These are phyloP conservation scores for Diaporthe sp. DNA, from an alignment of 2,329 filamentous ascomycete species.

Conservation along the genomic window DNA sequence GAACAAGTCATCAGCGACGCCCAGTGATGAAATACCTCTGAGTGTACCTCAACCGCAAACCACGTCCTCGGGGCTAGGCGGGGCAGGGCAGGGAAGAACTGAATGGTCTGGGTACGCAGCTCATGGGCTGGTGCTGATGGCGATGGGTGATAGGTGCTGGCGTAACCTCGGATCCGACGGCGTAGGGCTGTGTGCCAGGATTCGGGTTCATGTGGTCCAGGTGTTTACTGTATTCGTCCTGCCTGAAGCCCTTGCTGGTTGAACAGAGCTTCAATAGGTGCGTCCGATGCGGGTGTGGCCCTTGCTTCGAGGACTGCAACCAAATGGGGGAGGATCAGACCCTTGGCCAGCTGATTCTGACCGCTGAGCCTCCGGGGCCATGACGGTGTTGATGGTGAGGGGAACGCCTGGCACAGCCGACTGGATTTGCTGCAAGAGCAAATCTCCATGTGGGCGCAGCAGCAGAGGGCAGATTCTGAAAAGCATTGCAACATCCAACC, in stretches of 20 bases:
- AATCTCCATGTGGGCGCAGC: neutral
- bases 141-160: slow-evolving; percentile 6
- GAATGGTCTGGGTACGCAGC: neutral
- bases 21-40: slow-evolving; percentile 14
- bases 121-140: slow-evolving; percentile 17
- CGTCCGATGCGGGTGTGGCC: neutral
- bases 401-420: slow-evolving; percentile 24
- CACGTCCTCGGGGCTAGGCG: neutral
- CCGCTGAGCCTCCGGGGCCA: slow-evolving; percentile 11
- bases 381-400: neutral
- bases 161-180: slow-evolving; percentile 17
- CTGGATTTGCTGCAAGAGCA: slow-evolving; percentile 1
- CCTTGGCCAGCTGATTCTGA: slow-evolving; percentile 24
- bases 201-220: slow-evolving; percentile 12
- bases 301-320: neutral
- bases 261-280: neutral
- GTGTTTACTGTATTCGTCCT: neutral
- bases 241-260: neutral
- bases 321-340: slow-evolving; percentile 7
- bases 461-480: neutral
- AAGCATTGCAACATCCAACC: neutral
- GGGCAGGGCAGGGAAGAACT: slow-evolving; percentile 13
- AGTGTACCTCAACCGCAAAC: neutral
- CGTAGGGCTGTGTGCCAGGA: slow-evolving; percentile 24
- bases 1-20: slow-evolving; percentile 12